Percentiles rank a stretch among this genome's conserved stretches.
These are phyloP conservation scores for Mycena latifolia DNA, from an alignment of 768 basidiomycete genomes.

Conservation along the genomic window DNA sequence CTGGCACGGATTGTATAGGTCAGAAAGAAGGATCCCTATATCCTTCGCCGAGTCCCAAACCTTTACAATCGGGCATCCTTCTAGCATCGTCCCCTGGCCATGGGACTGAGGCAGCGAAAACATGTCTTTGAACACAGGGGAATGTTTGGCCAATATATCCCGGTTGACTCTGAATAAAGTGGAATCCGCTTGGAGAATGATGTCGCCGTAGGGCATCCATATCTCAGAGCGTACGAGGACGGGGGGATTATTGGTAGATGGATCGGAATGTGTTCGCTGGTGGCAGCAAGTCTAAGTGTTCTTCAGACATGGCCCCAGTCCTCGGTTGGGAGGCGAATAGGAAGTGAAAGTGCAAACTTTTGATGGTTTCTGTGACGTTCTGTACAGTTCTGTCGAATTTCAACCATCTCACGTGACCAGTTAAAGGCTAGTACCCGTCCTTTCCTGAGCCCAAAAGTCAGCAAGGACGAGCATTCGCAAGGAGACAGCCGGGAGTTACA, in stretches of 20 bases:
- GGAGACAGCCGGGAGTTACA: too few species aligned
- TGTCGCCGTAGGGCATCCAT: constrained; percentile 35
- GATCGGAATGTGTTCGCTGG: background rate
- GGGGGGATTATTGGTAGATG: too few species aligned
- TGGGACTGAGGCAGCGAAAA: constrained; percentile 34
- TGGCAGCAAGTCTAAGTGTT: background rate
- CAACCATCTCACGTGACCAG: too few species aligned
- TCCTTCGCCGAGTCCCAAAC: constrained; percentile 29
- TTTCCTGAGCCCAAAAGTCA: too few species aligned
- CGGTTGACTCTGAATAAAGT: constrained; percentile 34
- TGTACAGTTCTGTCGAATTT: too few species aligned
- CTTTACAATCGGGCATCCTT: too few species aligned
- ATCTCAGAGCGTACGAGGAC: constrained; percentile 12
- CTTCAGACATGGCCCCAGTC: too few species aligned
- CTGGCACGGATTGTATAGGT: constrained; percentile 28
- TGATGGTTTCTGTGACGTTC: too few species aligned
- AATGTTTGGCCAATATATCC: constrained; percentile 32
- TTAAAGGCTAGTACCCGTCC: too few species aligned
- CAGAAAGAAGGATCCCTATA: constrained; percentile 27
- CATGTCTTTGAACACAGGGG: constrained; percentile 36
- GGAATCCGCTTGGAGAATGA: constrained; percentile 24
- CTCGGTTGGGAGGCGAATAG: too few species aligned
- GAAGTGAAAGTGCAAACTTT: too few species aligned
- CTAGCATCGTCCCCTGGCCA: background rate
- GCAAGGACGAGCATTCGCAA: too few species aligned